phyloP scores from a whole-genome alignment of 352 stramenopile genomes.

The Phytopythium ostracodes region DNA sequence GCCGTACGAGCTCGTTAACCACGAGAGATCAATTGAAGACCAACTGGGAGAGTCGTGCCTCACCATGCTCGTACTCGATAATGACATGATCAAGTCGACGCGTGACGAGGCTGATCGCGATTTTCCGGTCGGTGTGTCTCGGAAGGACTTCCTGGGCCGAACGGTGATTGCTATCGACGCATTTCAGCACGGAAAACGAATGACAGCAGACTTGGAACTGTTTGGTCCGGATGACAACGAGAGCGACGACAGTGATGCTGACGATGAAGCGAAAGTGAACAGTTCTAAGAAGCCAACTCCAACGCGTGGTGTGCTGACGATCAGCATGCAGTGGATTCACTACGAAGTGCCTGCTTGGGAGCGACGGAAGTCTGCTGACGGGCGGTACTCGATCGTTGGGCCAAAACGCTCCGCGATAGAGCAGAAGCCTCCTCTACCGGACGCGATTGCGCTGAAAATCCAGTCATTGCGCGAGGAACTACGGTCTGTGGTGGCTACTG shows the following conservation, averaged over 20 bases:
- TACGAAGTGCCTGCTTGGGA: slow-evolving; percentile 7
- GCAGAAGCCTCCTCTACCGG: slow-evolving; percentile 1
- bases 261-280: slow-evolving; percentile 20
- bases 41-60: not conserved
- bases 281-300: not conserved
- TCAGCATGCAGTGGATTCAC: slow-evolving; percentile 60
- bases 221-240: slow-evolving; percentile 18
- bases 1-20: slow-evolving; percentile 33
- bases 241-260: slow-evolving; percentile 19
- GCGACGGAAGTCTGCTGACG: not conserved
- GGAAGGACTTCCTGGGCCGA: slow-evolving; percentile 42
- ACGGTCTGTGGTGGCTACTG: not conserved
- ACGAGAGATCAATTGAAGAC: slow-evolving; percentile 11
- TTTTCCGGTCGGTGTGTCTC: slow-evolving; percentile 2
- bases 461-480: not conserved
- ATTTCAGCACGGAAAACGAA: slow-evolving; percentile 36
- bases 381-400: not conserved
- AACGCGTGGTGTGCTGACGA: slow-evolving; percentile 35
- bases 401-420: not conserved
- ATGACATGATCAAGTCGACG: slow-evolving; percentile 1
- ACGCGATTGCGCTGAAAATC: not conserved
- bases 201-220: slow-evolving; percentile 39
- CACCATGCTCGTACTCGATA: not conserved
- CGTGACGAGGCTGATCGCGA: not conserved
- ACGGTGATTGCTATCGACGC: slow-evolving; percentile 31